Conservation (phyloP, 176 grass and related monocot genomes). For the Musa schizocarpa region DNA sequence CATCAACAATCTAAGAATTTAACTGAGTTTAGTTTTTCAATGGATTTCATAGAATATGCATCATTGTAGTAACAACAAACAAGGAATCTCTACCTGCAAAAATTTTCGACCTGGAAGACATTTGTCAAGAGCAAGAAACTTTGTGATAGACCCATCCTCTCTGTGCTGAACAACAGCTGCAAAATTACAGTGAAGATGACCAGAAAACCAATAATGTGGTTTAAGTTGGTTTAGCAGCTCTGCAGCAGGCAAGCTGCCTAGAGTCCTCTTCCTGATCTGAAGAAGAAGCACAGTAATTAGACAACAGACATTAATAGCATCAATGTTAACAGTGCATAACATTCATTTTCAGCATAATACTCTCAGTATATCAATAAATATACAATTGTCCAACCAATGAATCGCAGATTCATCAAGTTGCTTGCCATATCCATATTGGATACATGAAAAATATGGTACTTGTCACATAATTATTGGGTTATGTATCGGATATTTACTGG, state of each 20-base stretch:
- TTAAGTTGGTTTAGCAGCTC: constrained; percentile 64
- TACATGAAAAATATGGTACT: neutral
- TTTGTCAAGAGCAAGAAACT: constrained; percentile 93
- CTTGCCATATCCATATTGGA: neutral
- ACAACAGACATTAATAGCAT: neutral
- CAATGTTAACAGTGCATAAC: neutral
- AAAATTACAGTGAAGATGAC: constrained; percentile 74
- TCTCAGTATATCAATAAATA: neutral
- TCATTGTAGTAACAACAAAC: neutral
- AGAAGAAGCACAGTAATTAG: constrained; percentile 14
- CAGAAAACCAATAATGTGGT: constrained; percentile 84
- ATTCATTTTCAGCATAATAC: neutral
- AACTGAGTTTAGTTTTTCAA: neutral
- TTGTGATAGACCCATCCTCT: constrained; percentile 51
- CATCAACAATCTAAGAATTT: constrained; percentile 55
- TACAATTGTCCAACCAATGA: neutral
- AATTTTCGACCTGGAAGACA: constrained; percentile 58
- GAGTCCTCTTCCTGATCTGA: constrained; percentile 51
- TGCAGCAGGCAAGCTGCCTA: constrained; percentile 81
- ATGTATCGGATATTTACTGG: too few relatives aligned
- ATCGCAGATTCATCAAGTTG: neutral
- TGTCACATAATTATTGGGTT: too few relatives aligned
- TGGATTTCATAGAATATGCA: neutral
- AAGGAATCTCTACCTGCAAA: constrained; percentile 47
- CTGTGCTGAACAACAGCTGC: constrained; percentile 67